Conservation (phyloP, 2,329 filamentous ascomycete species). For the Aspergillus piperis region DNA sequence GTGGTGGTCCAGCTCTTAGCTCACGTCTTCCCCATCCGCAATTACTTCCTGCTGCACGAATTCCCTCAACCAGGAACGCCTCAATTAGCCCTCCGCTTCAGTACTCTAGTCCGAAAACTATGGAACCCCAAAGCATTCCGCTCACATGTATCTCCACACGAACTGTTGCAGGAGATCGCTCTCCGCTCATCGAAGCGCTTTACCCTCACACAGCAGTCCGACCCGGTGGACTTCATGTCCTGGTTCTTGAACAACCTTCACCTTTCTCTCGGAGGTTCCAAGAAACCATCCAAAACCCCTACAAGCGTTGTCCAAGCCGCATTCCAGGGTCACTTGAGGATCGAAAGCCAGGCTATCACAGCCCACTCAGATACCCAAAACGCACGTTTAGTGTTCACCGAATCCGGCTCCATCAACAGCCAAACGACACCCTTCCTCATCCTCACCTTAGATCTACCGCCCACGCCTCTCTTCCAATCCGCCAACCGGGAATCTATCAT, state of each 20-base stretch:
- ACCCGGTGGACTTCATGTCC: constrained; percentile 92
- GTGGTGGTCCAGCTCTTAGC: constrained; percentile 89
- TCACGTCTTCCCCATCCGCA: constrained; percentile 84
- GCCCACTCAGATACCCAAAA: constrained; percentile 78
- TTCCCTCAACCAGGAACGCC: constrained; percentile 63
- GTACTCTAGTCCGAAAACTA: constrained; percentile 89
- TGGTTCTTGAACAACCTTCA: constrained; percentile 99
- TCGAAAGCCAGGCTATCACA: constrained; percentile 92
- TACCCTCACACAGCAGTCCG: constrained; percentile 84
- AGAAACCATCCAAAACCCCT: constrained; percentile 69
- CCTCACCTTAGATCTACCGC: constrained; percentile 86
- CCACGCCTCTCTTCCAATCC: constrained; percentile 93
- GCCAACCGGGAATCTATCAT: constrained; percentile 95
- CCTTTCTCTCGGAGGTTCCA: constrained; percentile 84
- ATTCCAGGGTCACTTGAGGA: constrained; percentile 88
- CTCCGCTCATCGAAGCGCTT: constrained; percentile 90
- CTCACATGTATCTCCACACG: constrained; percentile 93
- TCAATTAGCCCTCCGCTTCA: constrained; percentile 84
- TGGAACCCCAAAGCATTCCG: constrained; percentile 98
- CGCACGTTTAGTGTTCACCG: constrained; percentile 89
- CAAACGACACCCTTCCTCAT: constrained; percentile 82
- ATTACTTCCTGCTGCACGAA: constrained; percentile 87
- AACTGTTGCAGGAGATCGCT: constrained; percentile 92
- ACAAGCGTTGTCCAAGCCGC: constrained; percentile 82
- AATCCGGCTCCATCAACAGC: constrained; percentile 77